phyloP scores from a whole-genome alignment of 2,329 filamentous ascomycete genomes.

The Colletotrichum musae region DNA sequence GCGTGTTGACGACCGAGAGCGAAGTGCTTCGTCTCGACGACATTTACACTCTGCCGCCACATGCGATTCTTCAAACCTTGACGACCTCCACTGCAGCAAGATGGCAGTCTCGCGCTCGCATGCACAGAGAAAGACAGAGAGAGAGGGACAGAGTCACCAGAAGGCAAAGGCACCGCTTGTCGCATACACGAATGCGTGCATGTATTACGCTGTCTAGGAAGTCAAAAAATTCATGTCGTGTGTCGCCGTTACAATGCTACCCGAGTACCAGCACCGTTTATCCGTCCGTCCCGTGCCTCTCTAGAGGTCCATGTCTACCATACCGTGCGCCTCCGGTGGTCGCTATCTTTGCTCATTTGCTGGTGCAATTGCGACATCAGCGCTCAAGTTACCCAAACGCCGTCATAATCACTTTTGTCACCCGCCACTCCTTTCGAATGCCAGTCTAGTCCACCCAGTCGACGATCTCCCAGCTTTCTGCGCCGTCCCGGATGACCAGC shows the following conservation, averaged over 20 bases:
- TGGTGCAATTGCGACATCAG: conserved; percentile 32
- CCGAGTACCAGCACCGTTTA: conserved; percentile 6
- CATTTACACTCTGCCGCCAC: conserved; percentile 14
- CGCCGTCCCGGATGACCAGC: conserved; percentile 77
- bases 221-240: conserved; percentile 16
- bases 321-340: conserved; percentile 7
- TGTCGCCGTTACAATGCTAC: conserved; percentile 27
- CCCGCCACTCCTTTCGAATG: neutral
- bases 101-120: too few species aligned
- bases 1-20: conserved; percentile 2
- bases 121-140: too few species aligned
- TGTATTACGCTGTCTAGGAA: conserved; percentile 23
- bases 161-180: neutral
- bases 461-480: conserved; percentile 73
- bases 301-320: too few species aligned
- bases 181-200: neutral
- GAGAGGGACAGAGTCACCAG: neutral
- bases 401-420: conserved; percentile 18
- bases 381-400: conserved; percentile 30
- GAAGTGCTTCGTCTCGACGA: neutral
- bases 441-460: conserved; percentile 64
- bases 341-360: conserved; percentile 28
- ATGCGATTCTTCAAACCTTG: conserved; percentile 2
- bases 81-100: too few species aligned
- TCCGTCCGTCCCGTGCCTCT: neutral